Base-by-base conservation (phyloP, 768 basidiomycete genomes). In the Phylloporus arenicola region DNA sequence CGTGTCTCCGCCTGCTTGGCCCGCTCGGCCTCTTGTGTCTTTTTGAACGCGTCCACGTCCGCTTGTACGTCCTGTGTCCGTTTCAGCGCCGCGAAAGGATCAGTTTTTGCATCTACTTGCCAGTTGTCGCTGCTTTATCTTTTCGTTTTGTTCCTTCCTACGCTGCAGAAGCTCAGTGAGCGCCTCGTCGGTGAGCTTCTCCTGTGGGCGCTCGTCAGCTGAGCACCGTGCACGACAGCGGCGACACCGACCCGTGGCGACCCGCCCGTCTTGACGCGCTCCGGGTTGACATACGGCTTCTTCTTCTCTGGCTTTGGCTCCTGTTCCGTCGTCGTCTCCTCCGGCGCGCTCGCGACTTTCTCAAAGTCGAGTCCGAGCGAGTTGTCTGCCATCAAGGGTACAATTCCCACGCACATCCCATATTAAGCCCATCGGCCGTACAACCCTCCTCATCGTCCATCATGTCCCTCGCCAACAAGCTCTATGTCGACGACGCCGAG, bases 401-500 rank as follows among this genome's bases (percentile, higher is more conserved):
- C 54, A 16, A 10, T 48, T 62, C 61, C 62, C 64, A 60, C 59
- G 67, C 50, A 41, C 11, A 38, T 51, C 41, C 35, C 43, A 29
- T 53, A 54, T 53, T 30, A 49, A 39, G 39, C 40, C 38, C 13
- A 24, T 29, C 10, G 14, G 20, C 37, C 9, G 9, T 8, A 20
- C 40, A 27, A 7, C 37, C 39, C 47, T 51, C 42, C 24, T 20
- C 46, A 19, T 24, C 68, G 53, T 53, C 70, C 53, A 79, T 64
- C 59, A 85, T 97, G 94, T 96, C 93, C 51, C 86, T 98, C 69
- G 84, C 94, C 22, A 92, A 86, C 75, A 98, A 97, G 71, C 81
- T 98, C 58, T 80, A 88, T 54, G 90, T 98, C 72, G 88, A 84
- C 54, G 95, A 98, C 72, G 75, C 95, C 65, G 45, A 11, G 19